Percentiles rank a stretch among this genome's conserved stretches.
Evolutionary conservation across 306 rosid genomes (phyloP).

Genomic region (Fragaria vesca): DNA sequence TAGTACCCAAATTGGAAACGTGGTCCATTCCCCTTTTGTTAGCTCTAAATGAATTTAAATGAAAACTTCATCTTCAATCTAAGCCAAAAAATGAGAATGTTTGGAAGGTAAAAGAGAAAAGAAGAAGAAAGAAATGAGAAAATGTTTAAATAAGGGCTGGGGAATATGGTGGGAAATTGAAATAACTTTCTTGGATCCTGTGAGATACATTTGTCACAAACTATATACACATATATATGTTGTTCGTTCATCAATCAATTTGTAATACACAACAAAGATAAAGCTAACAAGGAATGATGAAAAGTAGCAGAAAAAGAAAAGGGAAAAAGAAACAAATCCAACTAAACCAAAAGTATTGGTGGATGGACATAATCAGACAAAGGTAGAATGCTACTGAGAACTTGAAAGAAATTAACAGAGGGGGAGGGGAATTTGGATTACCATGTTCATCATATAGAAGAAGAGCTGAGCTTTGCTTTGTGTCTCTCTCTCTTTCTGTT

Average conservation of each 20-base stretch:
- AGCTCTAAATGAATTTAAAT: background rate
- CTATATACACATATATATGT: constrained; percentile 33
- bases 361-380: constrained; percentile 66
- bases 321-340: constrained; percentile 49
- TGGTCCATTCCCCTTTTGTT: background rate
- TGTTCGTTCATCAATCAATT: constrained; percentile 27
- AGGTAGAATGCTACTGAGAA: constrained; percentile 46
- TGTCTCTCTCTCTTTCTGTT: constrained; percentile 17
- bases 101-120: background rate
- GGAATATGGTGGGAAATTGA: constrained; percentile 75
- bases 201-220: constrained; percentile 57
- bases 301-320: constrained; percentile 76
- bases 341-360: constrained; percentile 61
- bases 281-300: constrained; percentile 96
- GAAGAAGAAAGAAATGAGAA: background rate
- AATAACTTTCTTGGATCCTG: constrained; percentile 92
- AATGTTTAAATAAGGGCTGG: constrained; percentile 17
- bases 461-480: constrained; percentile 14
- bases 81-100: background rate
- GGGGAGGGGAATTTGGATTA: constrained; percentile 2
- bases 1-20: too few species aligned
- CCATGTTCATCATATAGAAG: background rate
- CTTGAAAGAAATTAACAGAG: constrained; percentile 22
- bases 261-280: constrained; percentile 60
- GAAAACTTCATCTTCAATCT: background rate